These are phyloP conservation scores for Suhomyces anneliseae DNA, from an alignment of 1,139 yeast genomes.

Conservation along the genomic window DNA sequence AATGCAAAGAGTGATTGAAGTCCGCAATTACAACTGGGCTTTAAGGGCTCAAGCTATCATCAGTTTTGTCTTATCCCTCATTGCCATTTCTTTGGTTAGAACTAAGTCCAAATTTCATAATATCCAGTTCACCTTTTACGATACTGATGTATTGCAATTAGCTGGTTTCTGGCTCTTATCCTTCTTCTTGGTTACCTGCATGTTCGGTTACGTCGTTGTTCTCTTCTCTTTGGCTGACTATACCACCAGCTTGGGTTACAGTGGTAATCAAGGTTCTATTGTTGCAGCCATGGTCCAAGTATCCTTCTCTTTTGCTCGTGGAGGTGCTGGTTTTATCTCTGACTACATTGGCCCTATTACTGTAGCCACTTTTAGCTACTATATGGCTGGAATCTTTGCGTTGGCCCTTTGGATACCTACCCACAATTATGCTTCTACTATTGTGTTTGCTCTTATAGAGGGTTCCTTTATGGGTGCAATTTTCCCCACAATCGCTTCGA, in stretches of 20 bases:
- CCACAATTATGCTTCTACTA: conserved; percentile 30
- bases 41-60: conserved; percentile 48
- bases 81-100: conserved; percentile 29
- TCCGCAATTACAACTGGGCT: conserved; percentile 65
- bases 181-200: conserved; percentile 38
- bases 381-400: conserved; percentile 25
- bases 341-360: conserved; percentile 43
- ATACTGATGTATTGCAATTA: conserved; percentile 24
- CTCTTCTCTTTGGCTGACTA: conserved; percentile 48
- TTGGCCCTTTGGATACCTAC: conserved; percentile 42
- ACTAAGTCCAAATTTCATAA: conserved; percentile 24
- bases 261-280: conserved; percentile 39
- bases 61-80: conserved; percentile 31
- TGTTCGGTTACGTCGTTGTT: conserved; percentile 47
- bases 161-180: conserved; percentile 34
- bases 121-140: conserved; percentile 39
- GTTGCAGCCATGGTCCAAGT: conserved; percentile 48
- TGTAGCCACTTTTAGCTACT: conserved; percentile 27
- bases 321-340: conserved; percentile 38
- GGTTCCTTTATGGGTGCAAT: conserved; percentile 30
- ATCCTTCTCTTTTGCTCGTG: conserved; percentile 44
- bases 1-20: conserved; percentile 47
- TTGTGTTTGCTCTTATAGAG: conserved; percentile 26
- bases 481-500: conserved; percentile 9
- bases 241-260: conserved; percentile 46